Conservation (phyloP, 2,329 filamentous ascomycete genomes). For the Aspergillus ochraceus region DNA sequence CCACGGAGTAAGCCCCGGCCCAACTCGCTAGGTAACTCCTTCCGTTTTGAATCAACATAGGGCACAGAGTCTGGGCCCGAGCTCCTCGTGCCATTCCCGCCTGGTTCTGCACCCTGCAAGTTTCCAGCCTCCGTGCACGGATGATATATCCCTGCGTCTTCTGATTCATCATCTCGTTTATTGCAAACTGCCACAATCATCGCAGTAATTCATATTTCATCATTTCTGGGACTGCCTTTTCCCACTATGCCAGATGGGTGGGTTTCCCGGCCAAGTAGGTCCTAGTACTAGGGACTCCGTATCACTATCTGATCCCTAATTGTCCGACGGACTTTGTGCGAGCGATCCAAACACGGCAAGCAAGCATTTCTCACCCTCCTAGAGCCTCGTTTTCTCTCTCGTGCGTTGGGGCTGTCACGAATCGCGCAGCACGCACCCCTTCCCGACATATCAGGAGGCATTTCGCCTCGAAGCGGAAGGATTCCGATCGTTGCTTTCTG, state of each 20-base stretch:
- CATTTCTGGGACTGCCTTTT: too few species aligned
- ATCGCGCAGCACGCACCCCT: background rate
- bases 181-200: background rate
- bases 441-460: background rate
- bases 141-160: background rate
- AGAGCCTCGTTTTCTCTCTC: background rate
- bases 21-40: background rate
- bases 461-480: constrained; percentile 3
- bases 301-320: background rate
- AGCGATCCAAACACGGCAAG: background rate
- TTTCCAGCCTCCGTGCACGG: background rate
- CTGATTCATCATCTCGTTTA: background rate
- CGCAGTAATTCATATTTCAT: too few species aligned
- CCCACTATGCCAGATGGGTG: too few species aligned
- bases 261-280: background rate
- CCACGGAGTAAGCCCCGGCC: too few species aligned
- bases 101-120: background rate
- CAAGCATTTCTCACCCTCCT: background rate
- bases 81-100: background rate
- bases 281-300: too few species aligned
- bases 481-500: constrained; percentile 1
- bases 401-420: background rate
- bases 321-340: background rate
- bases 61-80: background rate
- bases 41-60: background rate